Evolutionary conservation across 352 stramenopile genomes (phyloP), one percentile per base, ranked within the genome.

Genomic region (Pythium oligandrum): DNA sequence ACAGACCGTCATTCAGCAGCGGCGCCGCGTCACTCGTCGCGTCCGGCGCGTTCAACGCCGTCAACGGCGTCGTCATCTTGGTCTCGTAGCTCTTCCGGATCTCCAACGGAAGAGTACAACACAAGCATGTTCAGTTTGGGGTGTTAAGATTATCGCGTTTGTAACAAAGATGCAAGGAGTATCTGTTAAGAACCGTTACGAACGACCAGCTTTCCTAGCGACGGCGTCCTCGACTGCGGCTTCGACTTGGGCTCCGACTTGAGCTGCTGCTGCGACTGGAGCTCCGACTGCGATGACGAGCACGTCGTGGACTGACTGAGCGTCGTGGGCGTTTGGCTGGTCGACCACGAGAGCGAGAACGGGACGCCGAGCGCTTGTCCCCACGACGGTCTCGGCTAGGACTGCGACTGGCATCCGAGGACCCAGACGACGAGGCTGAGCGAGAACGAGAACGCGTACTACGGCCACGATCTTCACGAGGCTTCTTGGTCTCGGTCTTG

Each of bases 291-390:
- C 63, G 57, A 12, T 4, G 38, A 48, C 49, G 49, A 30, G 34
- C 38, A 42, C 12, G 7, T 8, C 38, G 38, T 42, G 38, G 38
- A 42, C 38, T 42, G 38, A 12, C 38, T 12, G 38, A 8, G 7
- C 12, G 38, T 8, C 38, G 38, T 12, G 38, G 0, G 7, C 38
- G 38, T 12, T 42, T 42, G 7, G 59, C 65, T 4, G 69, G 66
- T 3, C 61, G 58, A 0, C 60, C 75, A 11, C 58, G 44, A 38
- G 71, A 83, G 30, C 64, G 59, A 0, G 72, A 86, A 33, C 59
- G 53, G 26, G 68, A 71, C 9, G 60, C 31, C 37, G 59, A 59
- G 34, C 43, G 10, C 8, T 31, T n/a, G 43, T 1, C 10, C 10
- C 1, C 43, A 31, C 17, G 31, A 26, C 31, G 44, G 44, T 10